A percentile compares a stretch with the other conserved stretches of the same genome.
Conservation (phyloP, 1,139 yeast species). For the Taphrina pruni region DNA sequence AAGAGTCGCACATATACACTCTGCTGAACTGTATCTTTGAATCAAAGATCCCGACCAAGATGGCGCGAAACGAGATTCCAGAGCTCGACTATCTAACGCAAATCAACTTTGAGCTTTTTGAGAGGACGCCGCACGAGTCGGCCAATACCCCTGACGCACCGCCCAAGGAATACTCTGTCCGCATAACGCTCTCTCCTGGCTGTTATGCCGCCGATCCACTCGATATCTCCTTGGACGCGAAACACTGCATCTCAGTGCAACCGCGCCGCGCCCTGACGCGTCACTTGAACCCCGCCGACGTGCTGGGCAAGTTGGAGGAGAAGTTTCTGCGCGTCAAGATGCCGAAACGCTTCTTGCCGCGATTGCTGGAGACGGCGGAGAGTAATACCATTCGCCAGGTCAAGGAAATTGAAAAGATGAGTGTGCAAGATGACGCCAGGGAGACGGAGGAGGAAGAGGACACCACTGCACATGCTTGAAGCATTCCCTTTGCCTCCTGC, state of each 20-base stretch:
- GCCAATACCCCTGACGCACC: constrained; percentile 59
- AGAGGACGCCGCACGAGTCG: constrained; percentile 54
- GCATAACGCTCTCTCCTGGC: constrained; percentile 92
- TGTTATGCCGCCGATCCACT: constrained; percentile 97
- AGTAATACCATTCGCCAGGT: constrained; percentile 22
- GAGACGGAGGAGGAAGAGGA: constrained; percentile 18
- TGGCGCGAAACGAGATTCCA: constrained; percentile 92
- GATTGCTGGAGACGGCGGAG: constrained; percentile 28
- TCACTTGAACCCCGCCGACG: constrained; percentile 90
- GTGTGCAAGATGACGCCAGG: not conserved
- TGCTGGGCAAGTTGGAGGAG: constrained; percentile 77
- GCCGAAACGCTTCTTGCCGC: constrained; percentile 87
- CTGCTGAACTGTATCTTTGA: constrained; percentile 87
- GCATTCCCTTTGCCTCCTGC: not conserved
- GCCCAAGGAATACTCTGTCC: constrained; percentile 77
- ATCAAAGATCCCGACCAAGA: constrained; percentile 91
- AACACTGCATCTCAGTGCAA: constrained; percentile 95
- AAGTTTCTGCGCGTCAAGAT: constrained; percentile 85
- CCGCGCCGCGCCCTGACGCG: constrained; percentile 88
- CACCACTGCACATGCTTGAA: not conserved
- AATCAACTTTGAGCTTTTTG: constrained; percentile 90
- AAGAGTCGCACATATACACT: constrained; percentile 96
- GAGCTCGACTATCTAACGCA: constrained; percentile 96
- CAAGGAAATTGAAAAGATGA: constrained; percentile 29
- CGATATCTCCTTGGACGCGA: constrained; percentile 93